Conservation (phyloP, 163 green algal genomes). For the Prototheca wickerhamii region DNA sequence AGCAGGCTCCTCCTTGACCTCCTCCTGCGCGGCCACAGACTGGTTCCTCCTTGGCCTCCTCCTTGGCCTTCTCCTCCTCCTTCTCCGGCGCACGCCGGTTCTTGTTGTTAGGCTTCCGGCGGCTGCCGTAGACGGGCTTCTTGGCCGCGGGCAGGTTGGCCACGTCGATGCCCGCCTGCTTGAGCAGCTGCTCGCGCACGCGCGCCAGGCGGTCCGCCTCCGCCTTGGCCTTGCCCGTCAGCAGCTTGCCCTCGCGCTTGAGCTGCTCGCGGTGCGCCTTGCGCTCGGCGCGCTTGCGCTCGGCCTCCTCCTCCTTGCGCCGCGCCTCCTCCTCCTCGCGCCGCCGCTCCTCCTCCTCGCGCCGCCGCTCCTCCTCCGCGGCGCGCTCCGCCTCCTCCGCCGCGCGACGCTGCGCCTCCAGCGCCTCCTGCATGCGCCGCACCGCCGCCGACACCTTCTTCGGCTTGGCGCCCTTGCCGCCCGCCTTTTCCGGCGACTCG, state of each 20-base stretch:
- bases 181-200: conserved; percentile 80
- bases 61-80: conserved; percentile 18
- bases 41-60: conserved; percentile 19
- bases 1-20: conserved; percentile 4
- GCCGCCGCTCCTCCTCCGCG: conserved; percentile 50
- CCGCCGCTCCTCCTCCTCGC: conserved; percentile 68
- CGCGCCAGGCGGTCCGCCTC: conserved; percentile 74
- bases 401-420: conserved; percentile 53
- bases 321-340: conserved; percentile 53
- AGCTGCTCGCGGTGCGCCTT: conserved; percentile 55
- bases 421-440: conserved; percentile 64
- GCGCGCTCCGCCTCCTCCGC: conserved; percentile 62
- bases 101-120: conserved; percentile 58
- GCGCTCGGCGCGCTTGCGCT: conserved; percentile 16
- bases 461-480: conserved; percentile 38
- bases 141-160: conserved; percentile 40
- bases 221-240: conserved; percentile 84
- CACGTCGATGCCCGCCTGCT: conserved; percentile 35
- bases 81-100: conserved; percentile 15
- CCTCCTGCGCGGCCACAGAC: background rate
- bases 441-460: conserved; percentile 71
- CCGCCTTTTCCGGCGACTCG: conserved; percentile 3
- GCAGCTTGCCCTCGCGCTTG: conserved; percentile 81
- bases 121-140: conserved; percentile 78
- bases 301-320: conserved; percentile 49